Percentiles rank a stretch among this genome's conserved stretches.
Conservation (phyloP, 2,329 filamentous ascomycete species). For the Exophiala lecanii-corni region DNA sequence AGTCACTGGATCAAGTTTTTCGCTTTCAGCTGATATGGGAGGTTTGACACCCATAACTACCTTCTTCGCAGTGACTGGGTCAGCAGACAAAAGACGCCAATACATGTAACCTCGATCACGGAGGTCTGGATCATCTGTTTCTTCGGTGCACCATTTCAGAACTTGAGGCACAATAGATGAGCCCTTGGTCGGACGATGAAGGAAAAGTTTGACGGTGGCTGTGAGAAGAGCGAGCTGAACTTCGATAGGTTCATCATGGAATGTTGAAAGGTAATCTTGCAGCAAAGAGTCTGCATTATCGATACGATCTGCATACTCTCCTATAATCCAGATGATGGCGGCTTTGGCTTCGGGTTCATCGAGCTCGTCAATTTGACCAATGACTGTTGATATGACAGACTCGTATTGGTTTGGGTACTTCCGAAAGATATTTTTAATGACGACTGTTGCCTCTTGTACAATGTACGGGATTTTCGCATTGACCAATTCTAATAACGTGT, state of each 20-base stretch:
- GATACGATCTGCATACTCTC: constrained; percentile 94
- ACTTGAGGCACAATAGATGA: constrained; percentile 91
- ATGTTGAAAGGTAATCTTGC: constrained; percentile 91
- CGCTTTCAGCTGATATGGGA: constrained; percentile 89
- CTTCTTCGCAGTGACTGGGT: constrained; percentile 77
- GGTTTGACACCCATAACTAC: constrained; percentile 98
- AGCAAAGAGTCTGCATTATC: constrained; percentile 92
- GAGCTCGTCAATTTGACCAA: constrained; percentile 91
- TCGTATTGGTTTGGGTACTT: constrained; percentile 99
- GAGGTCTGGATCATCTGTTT: constrained; percentile 97
- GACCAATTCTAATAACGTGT: constrained; percentile 84
- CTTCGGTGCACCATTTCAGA: constrained; percentile 96
- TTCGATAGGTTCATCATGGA: constrained; percentile 90
- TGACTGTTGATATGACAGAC: constrained; percentile 91
- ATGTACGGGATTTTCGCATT: constrained; percentile 99
- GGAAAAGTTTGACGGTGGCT: constrained; percentile 95
- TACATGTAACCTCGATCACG: constrained; percentile 98
- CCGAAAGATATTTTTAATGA: constrained; percentile 98
- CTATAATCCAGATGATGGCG: constrained; percentile 99
- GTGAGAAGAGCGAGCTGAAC: constrained; percentile 92
- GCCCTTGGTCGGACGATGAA: constrained; percentile 90
- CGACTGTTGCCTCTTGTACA: constrained; percentile 96
- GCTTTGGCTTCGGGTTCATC: constrained; percentile 98
- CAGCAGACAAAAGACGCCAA: constrained; percentile 91
- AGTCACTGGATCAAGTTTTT: constrained; percentile 84